A percentile compares a stretch with the other conserved stretches of the same genome.
These are phyloP conservation scores for Plasmodium sp. DNA, from an alignment of 169 alveolate species.

Conservation along the genomic window DNA sequence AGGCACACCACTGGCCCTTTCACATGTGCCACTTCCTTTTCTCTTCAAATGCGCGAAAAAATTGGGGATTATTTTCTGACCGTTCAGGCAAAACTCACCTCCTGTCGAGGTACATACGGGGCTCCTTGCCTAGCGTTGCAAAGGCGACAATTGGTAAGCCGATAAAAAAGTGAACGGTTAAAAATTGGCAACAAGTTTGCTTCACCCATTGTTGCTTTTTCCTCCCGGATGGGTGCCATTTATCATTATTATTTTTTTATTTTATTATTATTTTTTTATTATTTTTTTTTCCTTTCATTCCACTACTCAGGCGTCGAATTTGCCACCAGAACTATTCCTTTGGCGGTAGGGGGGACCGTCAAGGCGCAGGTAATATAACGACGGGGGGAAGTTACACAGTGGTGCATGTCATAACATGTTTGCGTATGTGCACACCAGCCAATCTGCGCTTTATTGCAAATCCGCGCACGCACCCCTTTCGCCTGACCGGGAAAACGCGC, in stretches of 20 bases:
- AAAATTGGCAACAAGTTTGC: not conserved
- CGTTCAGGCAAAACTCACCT: conserved; percentile 91
- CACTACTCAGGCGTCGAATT: conserved; percentile 94
- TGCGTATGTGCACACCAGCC: not conserved
- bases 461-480: not conserved
- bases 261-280: too few relatives aligned
- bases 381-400: not conserved
- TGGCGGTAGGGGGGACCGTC: conserved; percentile 96
- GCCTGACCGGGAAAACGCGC: conserved; percentile 81
- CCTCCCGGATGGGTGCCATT: not conserved
- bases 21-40: not conserved
- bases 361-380: conserved; percentile 94
- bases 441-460: not conserved
- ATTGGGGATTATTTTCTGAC: not conserved
- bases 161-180: not conserved
- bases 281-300: not conserved
- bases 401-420: not conserved
- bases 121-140: conserved; percentile 95
- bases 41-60: not conserved
- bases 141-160: conserved; percentile 95
- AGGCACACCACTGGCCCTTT: not conserved
- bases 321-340: conserved; percentile 97
- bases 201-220: not conserved
- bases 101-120: conserved; percentile 95
- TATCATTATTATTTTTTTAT: not conserved